phyloP scores from a whole-genome alignment of 176 grass and related monocot genomes.

The Puccinellia tenuiflora region DNA sequence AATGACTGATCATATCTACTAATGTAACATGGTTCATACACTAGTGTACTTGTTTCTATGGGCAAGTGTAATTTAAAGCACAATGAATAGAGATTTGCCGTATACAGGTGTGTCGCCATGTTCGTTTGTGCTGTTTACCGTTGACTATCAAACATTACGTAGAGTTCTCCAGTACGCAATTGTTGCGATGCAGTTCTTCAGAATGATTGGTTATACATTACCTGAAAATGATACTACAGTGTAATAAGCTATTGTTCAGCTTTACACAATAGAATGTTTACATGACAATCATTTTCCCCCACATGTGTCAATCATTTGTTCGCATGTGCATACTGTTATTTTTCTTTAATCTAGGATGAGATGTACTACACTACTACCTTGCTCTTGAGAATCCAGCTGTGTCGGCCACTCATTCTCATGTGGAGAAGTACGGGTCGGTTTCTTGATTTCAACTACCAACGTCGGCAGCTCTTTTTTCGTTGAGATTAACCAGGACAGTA shows the following conservation, averaged over 20 bases:
- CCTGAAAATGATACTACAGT: background rate
- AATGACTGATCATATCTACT: background rate
- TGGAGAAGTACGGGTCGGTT: background rate
- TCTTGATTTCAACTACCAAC: conserved; percentile 7
- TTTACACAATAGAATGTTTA: background rate
- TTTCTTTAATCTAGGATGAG: background rate
- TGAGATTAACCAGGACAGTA: background rate
- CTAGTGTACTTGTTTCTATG: background rate
- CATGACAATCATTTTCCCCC: background rate
- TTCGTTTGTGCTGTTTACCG: background rate
- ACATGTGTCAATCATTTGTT: background rate
- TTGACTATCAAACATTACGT: background rate
- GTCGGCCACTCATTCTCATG: background rate
- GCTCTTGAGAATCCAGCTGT: background rate
- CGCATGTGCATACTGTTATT: background rate
- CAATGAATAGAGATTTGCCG: background rate
- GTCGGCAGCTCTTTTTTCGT: background rate
- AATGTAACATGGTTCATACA: background rate
- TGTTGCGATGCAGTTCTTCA: background rate
- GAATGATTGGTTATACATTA: background rate
- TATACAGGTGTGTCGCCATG: background rate
- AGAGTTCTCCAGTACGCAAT: background rate
- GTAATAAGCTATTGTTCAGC: background rate
- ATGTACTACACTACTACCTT: too few relatives aligned
- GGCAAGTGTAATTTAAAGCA: background rate